Evolutionary conservation across 2,329 filamentous ascomycete species (phyloP), one percentile per base, ranked within the genome.

Genomic region (Fonsecaea pugnacius): DNA sequence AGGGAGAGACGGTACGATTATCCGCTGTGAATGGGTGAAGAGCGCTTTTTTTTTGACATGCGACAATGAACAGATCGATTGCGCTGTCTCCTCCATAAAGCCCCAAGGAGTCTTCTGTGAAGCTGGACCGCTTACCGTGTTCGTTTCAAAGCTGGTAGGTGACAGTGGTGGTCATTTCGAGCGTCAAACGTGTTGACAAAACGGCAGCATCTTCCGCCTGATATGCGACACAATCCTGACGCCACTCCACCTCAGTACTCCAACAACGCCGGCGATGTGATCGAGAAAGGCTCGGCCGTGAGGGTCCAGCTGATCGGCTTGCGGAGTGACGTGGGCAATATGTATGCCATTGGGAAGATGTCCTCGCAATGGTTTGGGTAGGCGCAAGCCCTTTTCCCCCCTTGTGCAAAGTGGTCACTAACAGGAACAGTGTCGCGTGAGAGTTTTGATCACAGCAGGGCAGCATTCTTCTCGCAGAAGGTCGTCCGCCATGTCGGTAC

Each of bases 271-370:
- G 92, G 91, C 67, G 95, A 96, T 70, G 89, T 92, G 38, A 96
- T 99, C 73, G 93, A 98, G 79, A 92, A 92, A 65, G 92, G 92
- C 54, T 96, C 93, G 16, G 94, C 96, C 72, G 87, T 99, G 68
- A 91, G 95, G 53, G 87, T 98, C 70, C 97, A 97, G 80, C 89
- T 99, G 69, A 91, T 97, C 72, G 95, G 95, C 78, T 91, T 94
- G 57, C 87, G 96, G 78, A 93, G 91, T 69, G 95, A 98, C 76
- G 91, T 98, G 58, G 92, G 91, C 67, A 90, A 91, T 76, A 96
- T 99, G 86, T 97, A 91, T 84, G 95, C 94, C 40, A 96, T 99
- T 77, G 95, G 93, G 66, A 98, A 92, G 71, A 97, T 99, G 81
- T 96, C 96, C 79, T 94, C 89, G 75, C 86, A 82, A 71, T 82